Conservation (phyloP, 2,329 filamentous ascomycete genomes). For the Pseudogymnoascus sp. region DNA sequence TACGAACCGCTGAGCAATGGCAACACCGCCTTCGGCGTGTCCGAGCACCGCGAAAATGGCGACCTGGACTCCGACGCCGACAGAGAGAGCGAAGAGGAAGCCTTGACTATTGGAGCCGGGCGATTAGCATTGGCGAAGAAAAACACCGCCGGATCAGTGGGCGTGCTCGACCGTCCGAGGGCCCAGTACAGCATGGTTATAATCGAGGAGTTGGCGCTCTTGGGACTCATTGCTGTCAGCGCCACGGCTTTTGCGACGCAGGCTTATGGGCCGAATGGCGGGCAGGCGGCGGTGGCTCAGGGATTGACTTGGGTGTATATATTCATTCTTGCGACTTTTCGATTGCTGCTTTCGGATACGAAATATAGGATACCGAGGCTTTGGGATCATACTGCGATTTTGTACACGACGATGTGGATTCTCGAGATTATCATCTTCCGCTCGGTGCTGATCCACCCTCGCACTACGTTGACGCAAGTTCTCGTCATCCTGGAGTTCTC, state of each 20-base stretch:
- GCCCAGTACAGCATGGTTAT: slow-evolving; percentile 62
- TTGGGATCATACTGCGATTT: slow-evolving; percentile 85
- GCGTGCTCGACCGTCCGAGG: slow-evolving; percentile 67
- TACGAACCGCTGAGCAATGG: slow-evolving; percentile 49
- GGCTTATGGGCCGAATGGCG: slow-evolving; percentile 49
- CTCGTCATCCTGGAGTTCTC: slow-evolving; percentile 67
- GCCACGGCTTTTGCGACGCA: slow-evolving; percentile 52
- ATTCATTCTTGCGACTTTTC: slow-evolving; percentile 60
- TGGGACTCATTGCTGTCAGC: slow-evolving; percentile 63
- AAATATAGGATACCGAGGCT: slow-evolving; percentile 61
- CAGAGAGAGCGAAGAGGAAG: slow-evolving; percentile 37
- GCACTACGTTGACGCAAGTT: slow-evolving; percentile 50
- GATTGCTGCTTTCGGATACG: slow-evolving; percentile 57
- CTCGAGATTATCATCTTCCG: slow-evolving; percentile 71
- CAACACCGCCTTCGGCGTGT: slow-evolving; percentile 30
- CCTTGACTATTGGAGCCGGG: slow-evolving; percentile 47
- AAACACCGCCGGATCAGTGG: slow-evolving; percentile 52
- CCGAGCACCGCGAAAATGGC: slow-evolving; percentile 27
- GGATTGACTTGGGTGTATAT: slow-evolving; percentile 76
- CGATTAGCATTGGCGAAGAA: slow-evolving; percentile 51
- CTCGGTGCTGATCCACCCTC: slow-evolving; percentile 71
- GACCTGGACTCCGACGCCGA: slow-evolving; percentile 45
- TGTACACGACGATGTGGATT: slow-evolving; percentile 79
- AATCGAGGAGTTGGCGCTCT: slow-evolving; percentile 66
- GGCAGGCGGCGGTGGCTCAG: slow-evolving; percentile 53